Percentiles rank a stretch among this genome's conserved stretches.
phyloP scores from a whole-genome alignment of 208 protist species.

The Leishmania aethiopica region DNA sequence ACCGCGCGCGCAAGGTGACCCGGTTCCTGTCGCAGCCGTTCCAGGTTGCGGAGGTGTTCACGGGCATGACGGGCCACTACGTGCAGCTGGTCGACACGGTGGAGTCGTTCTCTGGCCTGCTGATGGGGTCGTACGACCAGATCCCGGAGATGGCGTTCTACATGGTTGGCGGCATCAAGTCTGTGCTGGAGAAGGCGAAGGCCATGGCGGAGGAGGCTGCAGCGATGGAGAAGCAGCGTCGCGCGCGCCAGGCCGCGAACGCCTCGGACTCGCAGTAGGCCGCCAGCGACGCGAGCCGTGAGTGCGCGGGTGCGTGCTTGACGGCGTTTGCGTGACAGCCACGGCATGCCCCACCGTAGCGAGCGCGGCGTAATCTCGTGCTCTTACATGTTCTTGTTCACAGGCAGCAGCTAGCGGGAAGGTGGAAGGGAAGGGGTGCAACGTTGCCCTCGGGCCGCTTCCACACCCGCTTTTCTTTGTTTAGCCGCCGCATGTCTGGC shows the following conservation, averaged over 20 bases:
- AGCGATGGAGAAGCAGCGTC: conserved; percentile 65
- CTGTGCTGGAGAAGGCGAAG: conserved; percentile 94
- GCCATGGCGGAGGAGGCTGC: conserved; percentile 86
- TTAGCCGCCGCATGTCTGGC: background rate
- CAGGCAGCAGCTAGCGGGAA: background rate
- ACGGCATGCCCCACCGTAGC: background rate
- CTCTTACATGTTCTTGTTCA: background rate
- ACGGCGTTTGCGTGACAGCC: background rate
- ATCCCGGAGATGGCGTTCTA: conserved; percentile 98
- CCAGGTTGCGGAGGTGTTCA: conserved; percentile 98
- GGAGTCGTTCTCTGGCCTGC: conserved; percentile 93
- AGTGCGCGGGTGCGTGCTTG: background rate
- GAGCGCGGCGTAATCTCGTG: background rate
- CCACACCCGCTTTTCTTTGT: background rate
- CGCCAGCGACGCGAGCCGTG: background rate
- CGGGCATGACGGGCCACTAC: conserved; percentile 95
- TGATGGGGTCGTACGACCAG: conserved; percentile 96
- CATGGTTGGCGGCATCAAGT: conserved; percentile 97
- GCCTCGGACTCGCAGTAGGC: conserved; percentile 18
- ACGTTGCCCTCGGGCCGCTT: background rate
- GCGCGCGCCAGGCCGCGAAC: conserved; percentile 46
- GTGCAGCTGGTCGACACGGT: conserved; percentile 95
- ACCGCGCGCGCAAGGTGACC: conserved; percentile 91
- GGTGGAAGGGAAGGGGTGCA: background rate
- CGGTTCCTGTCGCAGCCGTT: conserved; percentile 99